Evolutionary conservation across 768 basidiomycete genomes (phyloP), one percentile per base, ranked within the genome.

Genomic region (Leccinum arenicola): DNA sequence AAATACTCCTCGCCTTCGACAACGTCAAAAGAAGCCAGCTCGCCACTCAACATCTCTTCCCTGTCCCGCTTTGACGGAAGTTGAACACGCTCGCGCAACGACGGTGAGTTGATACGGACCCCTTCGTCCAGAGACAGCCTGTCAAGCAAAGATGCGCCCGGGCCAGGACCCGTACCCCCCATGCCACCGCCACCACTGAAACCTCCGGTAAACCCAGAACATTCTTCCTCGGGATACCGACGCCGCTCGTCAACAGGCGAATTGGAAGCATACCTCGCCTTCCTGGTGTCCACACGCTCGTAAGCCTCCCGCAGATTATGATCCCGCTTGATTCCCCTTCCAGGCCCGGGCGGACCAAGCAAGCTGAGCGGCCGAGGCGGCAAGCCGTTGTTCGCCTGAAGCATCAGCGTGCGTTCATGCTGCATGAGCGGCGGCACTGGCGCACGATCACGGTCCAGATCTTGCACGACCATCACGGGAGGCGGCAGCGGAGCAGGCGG

Each of bases 1-100:
- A 59, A 54, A 1, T 59, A 54, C 1, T 66, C 72, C 2, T 70
- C 70, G 6, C 55, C 56, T 35, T 71, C 70, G 3, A 15, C 17
- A 2, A 64, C 62, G 10, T 45, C 43, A 45, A 45, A 45, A 14
- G 68, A 55, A 6, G 50, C 4, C 1, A 52, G 1, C 2, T 70
- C 70, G 4, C 56, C 57, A 9, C 35, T 14, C 50, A 66, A 15
- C 68, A 69, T 66, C 0, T 76, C 75, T 19, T 70, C 73, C 12
- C 66, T 58, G 31, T 72, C 67, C 21, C 75, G 65, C 57, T 77
- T 75, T n/a, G 57, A 60, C 1, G 72, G 70, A 31, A 74, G 29
- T 51, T 78, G 74, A n/a, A 78, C 76, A 14, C 77, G 67, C 0
- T 78, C 78, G 4, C 74, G 66, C 54, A 79, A 57, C 5, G 77